These are phyloP conservation scores for Bipolaris cookei DNA, from an alignment of 2,329 filamentous ascomycete species.

Conservation along the genomic window DNA sequence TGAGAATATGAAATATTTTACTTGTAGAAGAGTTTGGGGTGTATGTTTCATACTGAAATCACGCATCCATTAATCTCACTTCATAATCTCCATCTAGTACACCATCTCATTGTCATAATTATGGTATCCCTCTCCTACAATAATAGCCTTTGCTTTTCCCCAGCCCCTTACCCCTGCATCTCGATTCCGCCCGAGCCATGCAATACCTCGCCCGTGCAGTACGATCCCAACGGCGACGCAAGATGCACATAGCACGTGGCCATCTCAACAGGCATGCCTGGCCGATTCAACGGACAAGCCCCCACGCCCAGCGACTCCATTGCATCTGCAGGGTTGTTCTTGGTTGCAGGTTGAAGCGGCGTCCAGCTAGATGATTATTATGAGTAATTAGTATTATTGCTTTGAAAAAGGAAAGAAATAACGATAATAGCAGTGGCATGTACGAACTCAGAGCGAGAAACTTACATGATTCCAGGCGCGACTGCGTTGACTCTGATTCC, in stretches of 20 bases:
- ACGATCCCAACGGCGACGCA: slow-evolving; percentile 25
- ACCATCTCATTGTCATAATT: neutral
- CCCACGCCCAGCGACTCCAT: slow-evolving; percentile 26
- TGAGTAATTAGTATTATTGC: neutral
- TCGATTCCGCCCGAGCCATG: slow-evolving; percentile 29
- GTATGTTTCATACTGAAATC: neutral
- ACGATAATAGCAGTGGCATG: neutral
- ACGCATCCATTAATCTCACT: neutral
- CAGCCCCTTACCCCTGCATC: slow-evolving; percentile 21
- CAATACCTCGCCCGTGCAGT: slow-evolving; percentile 28
- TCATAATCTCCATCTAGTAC: neutral
- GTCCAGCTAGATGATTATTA: slow-evolving; percentile 20
- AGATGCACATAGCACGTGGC: slow-evolving; percentile 28
- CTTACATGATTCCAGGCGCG: slow-evolving; percentile 66
- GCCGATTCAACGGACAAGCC: slow-evolving; percentile 26
- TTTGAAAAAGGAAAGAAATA: slow-evolving; percentile 9
- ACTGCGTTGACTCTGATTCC: slow-evolving; percentile 77
- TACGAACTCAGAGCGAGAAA: neutral
- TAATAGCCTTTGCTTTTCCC: neutral
- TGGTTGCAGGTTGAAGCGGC: slow-evolving; percentile 24
- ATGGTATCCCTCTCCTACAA: too few species aligned
- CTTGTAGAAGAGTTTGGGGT: neutral
- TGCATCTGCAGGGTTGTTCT: slow-evolving; percentile 17
- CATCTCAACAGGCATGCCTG: slow-evolving; percentile 30
- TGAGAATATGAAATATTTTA: neutral